Percentiles rank a stretch among this genome's conserved stretches.
These are phyloP conservation scores for Agrocybe chaxingu DNA, from an alignment of 768 basidiomycete genomes.

Conservation along the genomic window DNA sequence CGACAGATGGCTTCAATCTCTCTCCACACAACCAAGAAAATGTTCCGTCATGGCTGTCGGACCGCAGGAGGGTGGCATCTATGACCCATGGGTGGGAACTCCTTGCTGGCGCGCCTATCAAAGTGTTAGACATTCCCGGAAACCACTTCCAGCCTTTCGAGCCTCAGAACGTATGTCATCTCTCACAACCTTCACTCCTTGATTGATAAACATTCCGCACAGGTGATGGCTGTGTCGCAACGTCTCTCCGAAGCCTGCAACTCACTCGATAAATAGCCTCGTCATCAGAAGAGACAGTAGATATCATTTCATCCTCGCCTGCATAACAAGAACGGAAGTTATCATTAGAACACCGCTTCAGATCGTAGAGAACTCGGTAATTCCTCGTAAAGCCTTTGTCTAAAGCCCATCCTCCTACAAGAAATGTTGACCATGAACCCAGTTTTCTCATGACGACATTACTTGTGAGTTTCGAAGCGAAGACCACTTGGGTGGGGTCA, in stretches of 20 bases:
- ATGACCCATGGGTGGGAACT: slow-evolving; percentile 46
- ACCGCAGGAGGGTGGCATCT: slow-evolving; percentile 32
- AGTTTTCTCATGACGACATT: no score
- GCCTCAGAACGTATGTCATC: slow-evolving; percentile 38
- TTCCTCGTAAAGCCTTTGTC: no score
- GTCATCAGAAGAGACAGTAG: no score
- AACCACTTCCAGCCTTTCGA: slow-evolving; percentile 64
- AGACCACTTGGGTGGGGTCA: no score
- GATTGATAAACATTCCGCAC: not conserved
- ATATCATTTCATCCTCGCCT: no score
- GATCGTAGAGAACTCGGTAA: no score
- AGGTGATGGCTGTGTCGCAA: slow-evolving; percentile 28
- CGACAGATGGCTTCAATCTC: slow-evolving; percentile 38
- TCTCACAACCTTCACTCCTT: not conserved
- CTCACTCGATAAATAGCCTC: not conserved
- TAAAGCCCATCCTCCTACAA: no score
- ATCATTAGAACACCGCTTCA: no score
- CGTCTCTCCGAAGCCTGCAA: slow-evolving; percentile 25
- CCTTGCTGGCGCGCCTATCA: slow-evolving; percentile 32
- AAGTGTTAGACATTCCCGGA: slow-evolving; percentile 57
- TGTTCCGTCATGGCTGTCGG: slow-evolving; percentile 51
- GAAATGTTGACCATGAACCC: no score
- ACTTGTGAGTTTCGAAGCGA: no score
- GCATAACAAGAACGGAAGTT: no score
- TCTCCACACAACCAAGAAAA: slow-evolving; percentile 23